Percentiles rank a stretch among this genome's conserved stretches.
Evolutionary conservation across 2,329 filamentous ascomycete genomes (phyloP).

Genomic region (Fusarium sp.): DNA sequence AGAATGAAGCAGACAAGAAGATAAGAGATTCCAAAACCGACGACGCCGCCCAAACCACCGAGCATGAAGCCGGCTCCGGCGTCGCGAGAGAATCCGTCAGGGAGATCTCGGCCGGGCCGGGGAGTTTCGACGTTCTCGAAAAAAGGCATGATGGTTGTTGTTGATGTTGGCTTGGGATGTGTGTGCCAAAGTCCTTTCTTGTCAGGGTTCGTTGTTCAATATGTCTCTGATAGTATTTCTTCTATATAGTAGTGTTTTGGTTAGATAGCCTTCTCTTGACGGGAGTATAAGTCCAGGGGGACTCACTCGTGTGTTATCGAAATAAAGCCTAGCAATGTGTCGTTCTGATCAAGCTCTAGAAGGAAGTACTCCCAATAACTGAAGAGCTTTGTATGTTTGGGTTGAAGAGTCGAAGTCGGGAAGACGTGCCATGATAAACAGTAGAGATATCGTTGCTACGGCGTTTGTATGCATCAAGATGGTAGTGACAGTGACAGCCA

Average conservation of each 20-base stretch:
- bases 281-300: neutral
- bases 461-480: slow-evolving; percentile 7
- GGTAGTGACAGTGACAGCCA: slow-evolving; percentile 18
- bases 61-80: slow-evolving; percentile 29
- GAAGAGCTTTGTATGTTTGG: neutral
- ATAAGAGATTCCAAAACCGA: slow-evolving; percentile 28
- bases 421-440: neutral
- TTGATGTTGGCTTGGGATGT: neutral
- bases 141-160: neutral
- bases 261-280: neutral
- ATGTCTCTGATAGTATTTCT: neutral
- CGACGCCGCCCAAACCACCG: slow-evolving; percentile 19
- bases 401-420: neutral
- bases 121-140: neutral
- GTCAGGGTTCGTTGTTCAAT: neutral
- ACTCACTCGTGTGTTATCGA: neutral
- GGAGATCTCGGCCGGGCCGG: neutral
- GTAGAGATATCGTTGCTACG: neutral
- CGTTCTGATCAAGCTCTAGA: neutral
- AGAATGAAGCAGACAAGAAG: slow-evolving; percentile 13
- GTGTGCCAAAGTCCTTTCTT: too few relatives aligned
- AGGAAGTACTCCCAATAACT: neutral
- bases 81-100: slow-evolving; percentile 11
- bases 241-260: neutral
- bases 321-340: neutral